Evolutionary conservation across 1,284 basidiomycete species (phyloP).

Genomic region (Rhodotorula sp.): DNA sequence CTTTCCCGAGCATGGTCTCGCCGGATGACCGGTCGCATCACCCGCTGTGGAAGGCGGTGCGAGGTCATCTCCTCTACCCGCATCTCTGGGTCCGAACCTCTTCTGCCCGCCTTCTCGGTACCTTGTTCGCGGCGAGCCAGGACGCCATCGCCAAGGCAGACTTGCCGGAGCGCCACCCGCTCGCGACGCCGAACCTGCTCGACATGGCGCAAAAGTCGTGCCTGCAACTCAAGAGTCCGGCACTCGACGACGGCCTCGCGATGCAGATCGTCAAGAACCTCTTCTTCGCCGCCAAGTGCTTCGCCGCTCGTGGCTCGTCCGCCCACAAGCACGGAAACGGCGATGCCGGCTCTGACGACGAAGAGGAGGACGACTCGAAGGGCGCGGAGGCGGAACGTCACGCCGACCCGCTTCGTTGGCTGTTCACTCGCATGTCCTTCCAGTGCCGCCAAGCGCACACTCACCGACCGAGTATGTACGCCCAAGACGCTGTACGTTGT

Average conservation of each 20-base stretch:
- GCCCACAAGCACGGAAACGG: constrained; percentile 39
- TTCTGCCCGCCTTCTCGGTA: constrained; percentile 72
- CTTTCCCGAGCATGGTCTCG: constrained; percentile 57
- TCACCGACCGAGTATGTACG: constrained; percentile 51
- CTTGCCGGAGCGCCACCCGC: constrained; percentile 54
- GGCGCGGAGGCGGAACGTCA: constrained; percentile 45
- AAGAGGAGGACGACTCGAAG: constrained; percentile 40
- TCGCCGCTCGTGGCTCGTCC: constrained; percentile 50
- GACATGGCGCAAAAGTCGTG: constrained; percentile 74
- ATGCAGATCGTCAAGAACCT: constrained; percentile 92
- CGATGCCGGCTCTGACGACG: constrained; percentile 30
- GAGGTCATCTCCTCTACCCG: constrained; percentile 75
- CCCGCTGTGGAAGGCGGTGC: constrained; percentile 62
- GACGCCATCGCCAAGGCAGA: constrained; percentile 52
- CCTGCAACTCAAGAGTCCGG: constrained; percentile 75
- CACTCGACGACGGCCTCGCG: constrained; percentile 72
- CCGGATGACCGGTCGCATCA: constrained; percentile 28
- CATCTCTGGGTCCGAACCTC: constrained; percentile 92
- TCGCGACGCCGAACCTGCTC: constrained; percentile 61
- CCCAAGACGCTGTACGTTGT: constrained; percentile 41
- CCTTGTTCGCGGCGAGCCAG: constrained; percentile 62
- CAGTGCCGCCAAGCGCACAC: constrained; percentile 61
- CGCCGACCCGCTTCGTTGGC: constrained; percentile 76
- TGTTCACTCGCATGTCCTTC: constrained; percentile 91
- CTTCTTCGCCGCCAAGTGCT: constrained; percentile 85